phyloP scores from a whole-genome alignment of 1,139 yeast genomes.

The Blastobotrys petasosporus region DNA sequence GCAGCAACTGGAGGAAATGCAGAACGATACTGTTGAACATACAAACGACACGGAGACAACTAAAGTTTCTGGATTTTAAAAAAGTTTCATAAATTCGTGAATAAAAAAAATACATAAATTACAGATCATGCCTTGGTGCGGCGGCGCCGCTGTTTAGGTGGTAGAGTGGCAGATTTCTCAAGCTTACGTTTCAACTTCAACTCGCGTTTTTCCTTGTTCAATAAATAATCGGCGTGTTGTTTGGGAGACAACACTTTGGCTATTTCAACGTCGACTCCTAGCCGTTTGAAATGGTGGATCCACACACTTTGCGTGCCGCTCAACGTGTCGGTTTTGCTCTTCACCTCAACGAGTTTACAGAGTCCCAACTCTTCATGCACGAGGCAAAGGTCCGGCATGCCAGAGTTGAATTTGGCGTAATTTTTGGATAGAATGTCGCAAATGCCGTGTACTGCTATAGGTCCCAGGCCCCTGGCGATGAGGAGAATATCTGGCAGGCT shows the following conservation, averaged over 20 bases:
- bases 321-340: constrained; percentile 35
- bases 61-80: background rate
- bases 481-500: constrained; percentile 23
- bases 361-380: constrained; percentile 24
- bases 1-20: too few relatives aligned
- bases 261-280: constrained; percentile 33
- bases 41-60: too few relatives aligned
- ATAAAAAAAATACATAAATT: background rate
- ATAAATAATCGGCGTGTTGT: constrained; percentile 6
- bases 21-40: too few relatives aligned
- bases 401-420: constrained; percentile 30
- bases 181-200: too few relatives aligned
- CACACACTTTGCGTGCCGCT: constrained; percentile 37
- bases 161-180: too few relatives aligned
- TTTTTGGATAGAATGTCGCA: constrained; percentile 28
- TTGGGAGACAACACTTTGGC: constrained; percentile 27
- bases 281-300: constrained; percentile 31
- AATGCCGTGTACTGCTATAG: constrained; percentile 21
- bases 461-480: constrained; percentile 29
- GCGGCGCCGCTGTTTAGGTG: too few relatives aligned
- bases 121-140: too few relatives aligned
- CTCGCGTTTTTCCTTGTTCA: background rate
- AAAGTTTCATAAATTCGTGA: background rate
- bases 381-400: constrained; percentile 37
- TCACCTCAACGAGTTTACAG: constrained; percentile 33